Evolutionary conservation across 2,329 filamentous ascomycete genomes (phyloP), one percentile per base, ranked within the genome.

Genomic region (Westerdykella aurantiaca): DNA sequence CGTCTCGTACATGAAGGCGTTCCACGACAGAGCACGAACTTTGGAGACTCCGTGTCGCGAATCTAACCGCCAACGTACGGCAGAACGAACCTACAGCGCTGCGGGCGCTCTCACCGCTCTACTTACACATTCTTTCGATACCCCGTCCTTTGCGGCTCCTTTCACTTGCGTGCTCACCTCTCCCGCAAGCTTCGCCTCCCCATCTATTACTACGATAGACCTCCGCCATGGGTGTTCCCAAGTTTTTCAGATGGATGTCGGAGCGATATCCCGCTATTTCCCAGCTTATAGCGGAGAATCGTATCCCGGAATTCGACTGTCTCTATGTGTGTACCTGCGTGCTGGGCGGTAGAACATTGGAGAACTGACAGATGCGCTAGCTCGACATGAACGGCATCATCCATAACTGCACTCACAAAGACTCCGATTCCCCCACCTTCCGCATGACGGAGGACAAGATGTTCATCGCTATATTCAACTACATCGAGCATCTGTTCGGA

Each of bases 391-490:
- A 98, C 71, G 93, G 93, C 55, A 98, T 98, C 68, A 98, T 98
- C 61, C 91, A 98, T 71, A 98, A 98, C 69, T 98, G 93, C 69
- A 98, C 93, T 44, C 93, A 98, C 72, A 95, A 93, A 63, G 91
- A 98, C 71, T 85, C 88, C 18, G 90, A 94, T 63, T 90, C 91
- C 64, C 82, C 89, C 4, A 88, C 88, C 1, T 94, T 94, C 61
- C 88, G 93, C 43, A 83, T 97, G 71, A 91, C 85, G 45, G 94
- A 98, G 68, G 91, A 98, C 68, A 88, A 96, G 69, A 98, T 98
- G 93, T 98, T 98, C 66, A 96, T 98, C 56, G 86, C 89, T 46
- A 98, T 98, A 61, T 98, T 98, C 80, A 97, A 97, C 72, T 98
- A 98, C 69, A 98, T 98, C 55, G 93, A 98, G 70, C 93, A 98